These are phyloP conservation scores for Podospora anserina DNA, from an alignment of 495 filamentous ascomycete genomes.

Conservation along the genomic window DNA sequence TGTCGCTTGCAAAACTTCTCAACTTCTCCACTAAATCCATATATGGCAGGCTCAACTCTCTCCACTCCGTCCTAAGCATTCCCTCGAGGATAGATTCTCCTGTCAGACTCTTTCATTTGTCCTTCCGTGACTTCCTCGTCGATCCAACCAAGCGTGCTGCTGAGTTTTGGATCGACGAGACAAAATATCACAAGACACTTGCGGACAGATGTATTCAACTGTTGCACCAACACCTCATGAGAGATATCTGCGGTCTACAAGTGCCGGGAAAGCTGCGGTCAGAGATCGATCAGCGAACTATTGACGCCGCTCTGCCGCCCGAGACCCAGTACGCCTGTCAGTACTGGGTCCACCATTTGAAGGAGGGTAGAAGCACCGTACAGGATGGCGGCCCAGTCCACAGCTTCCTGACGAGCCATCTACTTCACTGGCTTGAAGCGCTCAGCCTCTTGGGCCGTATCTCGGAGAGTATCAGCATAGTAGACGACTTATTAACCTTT, in stretches of 20 bases:
- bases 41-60: conserved; percentile 22
- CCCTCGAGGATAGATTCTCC: conserved; percentile 27
- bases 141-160: conserved; percentile 31
- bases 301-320: conserved; percentile 29
- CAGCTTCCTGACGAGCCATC: conserved; percentile 41
- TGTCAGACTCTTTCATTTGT: conserved; percentile 46
- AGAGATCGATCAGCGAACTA: conserved; percentile 15
- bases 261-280: conserved; percentile 30
- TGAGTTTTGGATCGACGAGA: conserved; percentile 37
- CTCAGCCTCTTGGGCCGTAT: conserved; percentile 35
- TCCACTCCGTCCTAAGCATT: conserved; percentile 39
- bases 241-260: conserved; percentile 40
- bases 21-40: conserved; percentile 12
- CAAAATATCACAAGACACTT: conserved; percentile 20
- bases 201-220: conserved; percentile 36
- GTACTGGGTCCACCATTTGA: conserved; percentile 49
- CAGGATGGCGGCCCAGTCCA: conserved; percentile 27
- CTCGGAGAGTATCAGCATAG: conserved; percentile 18
- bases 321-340: conserved; percentile 37
- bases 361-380: conserved; percentile 28
- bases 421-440: conserved; percentile 37
- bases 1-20: conserved; percentile 27
- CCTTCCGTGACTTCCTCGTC: conserved; percentile 54
- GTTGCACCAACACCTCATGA: conserved; percentile 31
- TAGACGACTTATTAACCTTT: no score